Evolutionary conservation across 2,329 filamentous ascomycete genomes (phyloP).

Genomic region (Colletotrichum gloeosporioides): DNA sequence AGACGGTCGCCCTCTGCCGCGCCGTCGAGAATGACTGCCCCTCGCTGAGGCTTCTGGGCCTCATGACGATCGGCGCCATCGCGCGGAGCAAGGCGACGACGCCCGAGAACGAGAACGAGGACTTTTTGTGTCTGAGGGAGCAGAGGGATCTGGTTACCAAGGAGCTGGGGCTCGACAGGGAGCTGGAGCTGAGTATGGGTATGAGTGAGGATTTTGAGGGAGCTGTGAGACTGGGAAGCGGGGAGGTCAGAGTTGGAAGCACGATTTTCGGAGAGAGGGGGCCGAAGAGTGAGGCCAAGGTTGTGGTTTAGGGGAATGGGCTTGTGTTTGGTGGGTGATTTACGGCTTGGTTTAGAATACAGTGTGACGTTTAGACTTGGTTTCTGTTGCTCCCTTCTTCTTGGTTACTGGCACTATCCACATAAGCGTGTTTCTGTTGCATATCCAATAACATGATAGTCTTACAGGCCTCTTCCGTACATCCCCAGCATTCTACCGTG

Average conservation of each 20-base stretch:
- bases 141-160: slow-evolving; percentile 73
- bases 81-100: slow-evolving; percentile 79
- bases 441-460: background rate
- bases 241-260: slow-evolving; percentile 90
- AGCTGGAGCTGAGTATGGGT: slow-evolving; percentile 92
- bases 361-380: background rate
- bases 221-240: slow-evolving; percentile 82
- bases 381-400: background rate
- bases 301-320: slow-evolving; percentile 48
- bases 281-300: slow-evolving; percentile 77
- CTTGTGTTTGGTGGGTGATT: background rate
- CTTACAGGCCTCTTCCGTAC: background rate
- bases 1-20: slow-evolving; percentile 69
- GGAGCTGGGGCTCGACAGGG: slow-evolving; percentile 51
- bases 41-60: slow-evolving; percentile 74
- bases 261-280: slow-evolving; percentile 91
- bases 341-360: background rate
- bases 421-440: background rate
- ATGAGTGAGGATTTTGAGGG: slow-evolving; percentile 98
- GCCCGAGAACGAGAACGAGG: slow-evolving; percentile 85
- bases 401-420: background rate
- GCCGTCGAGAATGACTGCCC: slow-evolving; percentile 75
- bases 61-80: slow-evolving; percentile 98
- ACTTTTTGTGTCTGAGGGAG: slow-evolving; percentile 74
- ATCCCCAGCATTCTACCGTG: background rate